phyloP scores from a whole-genome alignment of 23 red algal genomes.

The Pyropia yezoensis region DNA sequence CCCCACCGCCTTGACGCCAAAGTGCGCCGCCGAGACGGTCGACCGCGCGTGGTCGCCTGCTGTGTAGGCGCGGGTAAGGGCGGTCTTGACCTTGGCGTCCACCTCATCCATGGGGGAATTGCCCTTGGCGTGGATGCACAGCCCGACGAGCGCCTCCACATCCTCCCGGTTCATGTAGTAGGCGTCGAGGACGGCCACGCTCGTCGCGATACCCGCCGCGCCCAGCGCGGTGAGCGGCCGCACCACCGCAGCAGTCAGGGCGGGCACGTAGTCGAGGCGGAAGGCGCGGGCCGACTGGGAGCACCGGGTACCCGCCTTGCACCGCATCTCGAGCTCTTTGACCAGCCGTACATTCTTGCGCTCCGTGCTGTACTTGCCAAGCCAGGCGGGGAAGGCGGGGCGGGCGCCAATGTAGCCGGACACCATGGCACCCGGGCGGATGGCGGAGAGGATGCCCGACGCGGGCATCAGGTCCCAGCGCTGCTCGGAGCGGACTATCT shows the following conservation, averaged over 20 bases:
- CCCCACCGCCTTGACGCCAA: slow-evolving; percentile 39
- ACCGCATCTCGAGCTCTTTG: slow-evolving; percentile 59
- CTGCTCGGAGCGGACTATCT: slow-evolving; percentile 55
- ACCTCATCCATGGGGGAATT: slow-evolving; percentile 41
- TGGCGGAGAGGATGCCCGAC: slow-evolving; percentile 43
- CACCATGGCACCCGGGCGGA: slow-evolving; percentile 72
- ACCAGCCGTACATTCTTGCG: slow-evolving; percentile 78
- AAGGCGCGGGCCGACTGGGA: slow-evolving; percentile 42
- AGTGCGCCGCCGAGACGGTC: slow-evolving; percentile 29
- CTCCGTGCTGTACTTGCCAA: slow-evolving; percentile 78
- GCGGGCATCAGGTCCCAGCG: slow-evolving; percentile 87
- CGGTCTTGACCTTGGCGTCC: slow-evolving; percentile 30
- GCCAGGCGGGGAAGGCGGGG: slow-evolving; percentile 66
- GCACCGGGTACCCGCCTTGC: slow-evolving; percentile 43
- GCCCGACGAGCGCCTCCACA: slow-evolving; percentile 48
- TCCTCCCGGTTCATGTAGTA: slow-evolving; percentile 82
- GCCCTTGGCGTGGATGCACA: slow-evolving; percentile 31
- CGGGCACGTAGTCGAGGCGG: slow-evolving; percentile 78
- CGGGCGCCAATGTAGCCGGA: slow-evolving; percentile 38
- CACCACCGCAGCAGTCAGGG: slow-evolving; percentile 37
- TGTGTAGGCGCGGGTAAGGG: slow-evolving; percentile 55
- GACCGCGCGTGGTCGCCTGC: slow-evolving; percentile 20
- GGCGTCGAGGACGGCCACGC: slow-evolving; percentile 45
- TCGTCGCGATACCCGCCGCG: slow-evolving; percentile 28
- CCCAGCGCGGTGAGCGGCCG: slow-evolving; percentile 53